These are phyloP conservation scores for Xylaria grammica DNA, from an alignment of 495 filamentous ascomycete genomes.

Conservation along the genomic window DNA sequence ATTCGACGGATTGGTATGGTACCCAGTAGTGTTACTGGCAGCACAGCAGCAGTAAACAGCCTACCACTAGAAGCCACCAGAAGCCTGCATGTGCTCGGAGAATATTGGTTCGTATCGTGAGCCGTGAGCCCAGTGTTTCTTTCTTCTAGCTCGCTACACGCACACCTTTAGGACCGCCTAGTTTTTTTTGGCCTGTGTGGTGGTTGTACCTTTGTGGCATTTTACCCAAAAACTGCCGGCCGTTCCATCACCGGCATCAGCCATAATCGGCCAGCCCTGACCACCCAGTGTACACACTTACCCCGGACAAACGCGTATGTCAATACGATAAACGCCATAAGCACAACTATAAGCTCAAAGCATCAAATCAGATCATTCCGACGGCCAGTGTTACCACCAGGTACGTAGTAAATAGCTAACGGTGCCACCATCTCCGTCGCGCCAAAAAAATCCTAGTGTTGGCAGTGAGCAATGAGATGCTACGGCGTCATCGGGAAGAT, in stretches of 20 bases:
- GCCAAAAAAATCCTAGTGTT: not conserved
- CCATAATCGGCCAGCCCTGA: not conserved
- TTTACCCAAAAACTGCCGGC: constrained; percentile 1
- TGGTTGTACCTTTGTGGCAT: not conserved
- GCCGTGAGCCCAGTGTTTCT: not conserved
- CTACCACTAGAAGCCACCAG: no score
- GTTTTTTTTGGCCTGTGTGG: not conserved
- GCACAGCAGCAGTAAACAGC: no score
- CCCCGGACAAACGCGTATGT: not conserved
- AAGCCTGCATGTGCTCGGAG: constrained; percentile 7
- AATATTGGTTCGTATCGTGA: constrained; percentile 11
- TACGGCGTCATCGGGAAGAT: not conserved
- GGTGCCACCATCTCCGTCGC: not conserved
- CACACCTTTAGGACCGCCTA: not conserved
- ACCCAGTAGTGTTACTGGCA: not conserved
- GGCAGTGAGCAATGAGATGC: not conserved
- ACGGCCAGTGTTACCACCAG: not conserved
- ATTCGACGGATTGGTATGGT: not conserved
- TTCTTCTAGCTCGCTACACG: not conserved
- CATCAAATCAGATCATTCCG: not conserved
- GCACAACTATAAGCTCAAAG: not conserved
- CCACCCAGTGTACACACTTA: not conserved
- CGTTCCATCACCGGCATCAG: not conserved
- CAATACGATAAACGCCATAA: not conserved
- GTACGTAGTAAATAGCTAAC: no score